Conservation (phyloP, 2,329 filamentous ascomycete species). For the Ascochyta pisi region DNA sequence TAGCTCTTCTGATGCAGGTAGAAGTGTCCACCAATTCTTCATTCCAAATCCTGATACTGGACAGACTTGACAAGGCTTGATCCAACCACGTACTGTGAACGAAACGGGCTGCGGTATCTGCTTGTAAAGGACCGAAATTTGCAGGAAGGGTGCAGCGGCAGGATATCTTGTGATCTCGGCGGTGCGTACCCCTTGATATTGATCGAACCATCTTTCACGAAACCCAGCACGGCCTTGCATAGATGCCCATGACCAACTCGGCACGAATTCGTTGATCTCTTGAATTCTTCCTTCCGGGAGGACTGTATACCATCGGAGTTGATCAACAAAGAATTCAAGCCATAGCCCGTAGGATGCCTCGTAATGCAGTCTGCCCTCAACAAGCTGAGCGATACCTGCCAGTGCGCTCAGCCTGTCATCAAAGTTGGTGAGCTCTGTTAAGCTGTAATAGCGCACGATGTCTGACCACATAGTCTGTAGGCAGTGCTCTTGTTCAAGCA, state of each 20-base stretch:
- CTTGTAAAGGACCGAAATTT: background rate
- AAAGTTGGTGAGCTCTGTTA: background rate
- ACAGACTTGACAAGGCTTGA: background rate
- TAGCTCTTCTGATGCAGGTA: background rate
- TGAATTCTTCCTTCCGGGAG: background rate
- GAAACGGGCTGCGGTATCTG: background rate
- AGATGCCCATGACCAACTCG: background rate
- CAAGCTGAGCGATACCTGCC: background rate
- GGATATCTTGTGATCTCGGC: background rate
- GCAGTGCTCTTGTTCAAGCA: background rate
- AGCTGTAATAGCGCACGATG: too few species aligned
- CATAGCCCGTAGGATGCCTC: background rate
- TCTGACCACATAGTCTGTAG: background rate
- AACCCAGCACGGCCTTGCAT: background rate
- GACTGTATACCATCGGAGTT: background rate
- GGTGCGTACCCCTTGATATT: background rate
- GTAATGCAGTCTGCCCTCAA: background rate
- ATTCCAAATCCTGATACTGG: background rate
- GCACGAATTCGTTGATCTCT: background rate
- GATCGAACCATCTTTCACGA: too few species aligned
- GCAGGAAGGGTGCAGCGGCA: background rate
- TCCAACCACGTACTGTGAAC: background rate
- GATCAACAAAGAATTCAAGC: background rate
- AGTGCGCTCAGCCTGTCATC: background rate
- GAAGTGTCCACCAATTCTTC: too few species aligned